Evolutionary conservation across 768 basidiomycete species (phyloP).

Genomic region (Boletus rubroflammeus): DNA sequence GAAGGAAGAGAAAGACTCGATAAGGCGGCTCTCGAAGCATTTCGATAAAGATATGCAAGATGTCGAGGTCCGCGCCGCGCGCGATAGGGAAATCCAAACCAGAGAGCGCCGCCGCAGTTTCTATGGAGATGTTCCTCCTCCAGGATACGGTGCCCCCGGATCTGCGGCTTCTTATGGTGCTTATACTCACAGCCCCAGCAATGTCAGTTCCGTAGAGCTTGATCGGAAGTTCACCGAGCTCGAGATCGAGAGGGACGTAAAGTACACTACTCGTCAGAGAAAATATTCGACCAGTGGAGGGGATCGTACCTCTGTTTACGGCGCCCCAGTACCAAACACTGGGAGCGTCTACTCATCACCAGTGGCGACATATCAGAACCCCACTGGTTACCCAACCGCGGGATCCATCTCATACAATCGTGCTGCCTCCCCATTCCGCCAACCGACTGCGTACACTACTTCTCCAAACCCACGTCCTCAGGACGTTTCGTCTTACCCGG

Average conservation of each 20-base stretch:
- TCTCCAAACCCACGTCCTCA: slow-evolving; percentile 51
- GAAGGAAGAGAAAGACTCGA: slow-evolving; percentile 44
- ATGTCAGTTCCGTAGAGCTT: slow-evolving; percentile 27
- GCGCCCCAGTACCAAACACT: slow-evolving; percentile 5
- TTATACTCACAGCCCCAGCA: slow-evolving; percentile 25
- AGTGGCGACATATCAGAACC: slow-evolving; percentile 26
- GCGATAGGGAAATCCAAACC: slow-evolving; percentile 51
- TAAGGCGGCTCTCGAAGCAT: slow-evolving; percentile 36
- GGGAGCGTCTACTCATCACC: slow-evolving; percentile 25
- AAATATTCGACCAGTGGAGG: slow-evolving; percentile 45
- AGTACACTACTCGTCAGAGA: slow-evolving; percentile 36
- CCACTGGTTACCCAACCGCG: slow-evolving; percentile 30
- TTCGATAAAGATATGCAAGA: slow-evolving; percentile 47
- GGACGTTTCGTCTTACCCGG: slow-evolving; percentile 42
- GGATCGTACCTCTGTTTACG: slow-evolving; percentile 25
- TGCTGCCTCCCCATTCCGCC: slow-evolving; percentile 35
- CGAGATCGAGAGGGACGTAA: slow-evolving; percentile 32
- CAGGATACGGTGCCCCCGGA: slow-evolving; percentile 26
- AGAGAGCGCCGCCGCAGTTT: slow-evolving; percentile 56
- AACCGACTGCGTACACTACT: slow-evolving; percentile 27
- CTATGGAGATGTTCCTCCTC: slow-evolving; percentile 35
- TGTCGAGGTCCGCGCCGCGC: slow-evolving; percentile 51
- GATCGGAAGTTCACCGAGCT: slow-evolving; percentile 38
- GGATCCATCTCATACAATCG: slow-evolving; percentile 29
- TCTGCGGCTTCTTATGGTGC: slow-evolving; percentile 22